phyloP scores from a whole-genome alignment of 2,329 filamentous ascomycete species.

The Sphaerulina populicola region DNA sequence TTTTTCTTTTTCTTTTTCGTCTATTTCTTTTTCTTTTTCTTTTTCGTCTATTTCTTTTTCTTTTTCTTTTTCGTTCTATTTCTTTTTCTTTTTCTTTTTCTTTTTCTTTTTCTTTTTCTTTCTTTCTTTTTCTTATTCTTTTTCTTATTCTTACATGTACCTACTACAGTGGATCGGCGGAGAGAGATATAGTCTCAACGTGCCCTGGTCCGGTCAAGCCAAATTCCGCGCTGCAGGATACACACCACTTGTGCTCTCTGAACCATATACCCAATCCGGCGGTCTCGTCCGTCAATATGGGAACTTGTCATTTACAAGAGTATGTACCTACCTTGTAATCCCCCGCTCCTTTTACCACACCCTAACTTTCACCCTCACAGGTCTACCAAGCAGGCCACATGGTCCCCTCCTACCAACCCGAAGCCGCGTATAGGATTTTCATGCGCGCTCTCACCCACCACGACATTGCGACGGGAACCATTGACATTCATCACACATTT shows the following conservation, averaged over 20 bases:
- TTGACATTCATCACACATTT: not conserved
- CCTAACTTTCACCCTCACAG: conserved; percentile 38
- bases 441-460: conserved; percentile 30
- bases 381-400: conserved; percentile 41
- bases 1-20: no score
- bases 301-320: conserved; percentile 37
- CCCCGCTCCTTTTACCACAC: no score
- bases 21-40: no score
- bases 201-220: conserved; percentile 39
- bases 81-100: no score
- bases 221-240: conserved; percentile 47
- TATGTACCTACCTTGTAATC: not conserved
- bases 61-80: no score
- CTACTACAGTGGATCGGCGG: conserved; percentile 46
- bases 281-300: conserved; percentile 30
- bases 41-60: no score
- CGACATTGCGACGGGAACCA: conserved; percentile 33
- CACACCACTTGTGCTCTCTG: conserved; percentile 26
- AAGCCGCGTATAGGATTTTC: conserved; percentile 35
- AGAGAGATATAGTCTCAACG: conserved; percentile 44
- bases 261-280: conserved; percentile 23
- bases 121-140: no score
- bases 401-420: conserved; percentile 32
- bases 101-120: no score
- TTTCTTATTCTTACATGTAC: no score